Evolutionary conservation across 176 grass and related monocot species (phyloP), one percentile per base, ranked within the genome.

Genomic region (Guadua angustifolia): DNA sequence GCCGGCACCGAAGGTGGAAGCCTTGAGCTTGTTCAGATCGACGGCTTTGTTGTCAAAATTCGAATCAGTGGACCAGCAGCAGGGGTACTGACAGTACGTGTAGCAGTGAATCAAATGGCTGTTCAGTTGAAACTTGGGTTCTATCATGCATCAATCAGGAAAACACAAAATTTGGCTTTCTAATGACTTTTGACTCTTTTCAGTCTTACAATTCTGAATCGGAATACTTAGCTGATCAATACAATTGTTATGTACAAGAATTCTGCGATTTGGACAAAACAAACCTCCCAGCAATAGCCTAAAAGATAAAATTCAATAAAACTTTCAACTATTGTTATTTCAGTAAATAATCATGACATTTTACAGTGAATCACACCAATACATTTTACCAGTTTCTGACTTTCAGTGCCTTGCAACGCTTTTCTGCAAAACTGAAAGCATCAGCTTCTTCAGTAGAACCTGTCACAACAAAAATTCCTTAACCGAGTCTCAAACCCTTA

Each of bases 41-140:
- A 87, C 17, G 85, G 81, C 39, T 93, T 87, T 25, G 50, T 87
- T 29, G 93, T 98, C 70, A 94, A 95, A 86, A 80, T 98, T 81
- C 69, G 86, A 66, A 83, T 98, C 38, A 71, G 80, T n/a, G 93
- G 96, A 49, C 89, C 91, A 66, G 96, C 96, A n/a, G 93, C 95
- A 35, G 85, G 85, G 71, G 95, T 95, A 18, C 94, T 98, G 95
- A 98, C 95, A 45, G 93, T 98, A 21, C 89, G 96, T 40, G 93
- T 98, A 63, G 89, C 93, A 40, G 87, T 95, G 61, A 95, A 93
- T 55, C 93, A 98, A 77, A 98, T 90, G 78, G 96, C 93, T 81
- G 88, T 98, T 90, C 91, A 98, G 88, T 78, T 98, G 38, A 92
- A 29, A 29, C 29, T 29, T 29, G 29, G 51, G n/a, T 42, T 40